A percentile compares a stretch with the other conserved stretches of the same genome.
phyloP scores from a whole-genome alignment of 129 eudicot species.

The Artemisia argyi region DNA sequence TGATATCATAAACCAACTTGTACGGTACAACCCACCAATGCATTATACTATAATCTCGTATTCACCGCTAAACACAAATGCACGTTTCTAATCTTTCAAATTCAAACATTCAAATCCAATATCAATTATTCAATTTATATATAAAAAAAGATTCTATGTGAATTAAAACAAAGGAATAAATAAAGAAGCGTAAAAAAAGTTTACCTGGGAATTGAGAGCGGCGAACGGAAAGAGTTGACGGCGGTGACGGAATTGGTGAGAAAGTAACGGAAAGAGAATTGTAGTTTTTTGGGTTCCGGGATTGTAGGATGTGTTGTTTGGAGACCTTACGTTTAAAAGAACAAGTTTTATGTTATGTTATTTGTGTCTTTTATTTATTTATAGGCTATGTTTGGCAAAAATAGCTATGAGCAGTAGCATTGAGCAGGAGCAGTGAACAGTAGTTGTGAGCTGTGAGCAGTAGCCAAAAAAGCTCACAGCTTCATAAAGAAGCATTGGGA shows the following conservation, averaged over 20 bases:
- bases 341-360: too few species aligned
- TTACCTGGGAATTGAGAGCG: conserved; percentile 13
- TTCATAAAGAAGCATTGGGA: too few species aligned
- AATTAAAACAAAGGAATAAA: neutral
- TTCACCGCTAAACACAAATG: conserved; percentile 27
- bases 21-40: conserved; percentile 35
- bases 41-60: conserved; percentile 11
- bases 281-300: conserved; percentile 2
- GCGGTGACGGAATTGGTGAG: conserved; percentile 24
- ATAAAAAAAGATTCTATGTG: too few species aligned
- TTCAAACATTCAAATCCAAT: neutral
- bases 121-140: too few species aligned
- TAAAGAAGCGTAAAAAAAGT: too few species aligned
- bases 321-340: conserved; percentile 10
- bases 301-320: conserved; percentile 14
- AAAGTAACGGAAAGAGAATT: neutral
- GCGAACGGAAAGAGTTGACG: conserved; percentile 19
- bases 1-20: conserved; percentile 19
- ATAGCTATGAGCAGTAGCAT: too few species aligned
- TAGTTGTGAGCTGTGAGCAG: too few species aligned
- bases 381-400: too few species aligned
- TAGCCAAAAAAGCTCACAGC: too few species aligned
- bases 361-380: too few species aligned
- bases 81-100: conserved; percentile 7
- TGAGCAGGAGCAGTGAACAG: too few species aligned